Base-by-base conservation (phyloP, 139 green algal genomes). In the Chlorella sp. region DNA sequence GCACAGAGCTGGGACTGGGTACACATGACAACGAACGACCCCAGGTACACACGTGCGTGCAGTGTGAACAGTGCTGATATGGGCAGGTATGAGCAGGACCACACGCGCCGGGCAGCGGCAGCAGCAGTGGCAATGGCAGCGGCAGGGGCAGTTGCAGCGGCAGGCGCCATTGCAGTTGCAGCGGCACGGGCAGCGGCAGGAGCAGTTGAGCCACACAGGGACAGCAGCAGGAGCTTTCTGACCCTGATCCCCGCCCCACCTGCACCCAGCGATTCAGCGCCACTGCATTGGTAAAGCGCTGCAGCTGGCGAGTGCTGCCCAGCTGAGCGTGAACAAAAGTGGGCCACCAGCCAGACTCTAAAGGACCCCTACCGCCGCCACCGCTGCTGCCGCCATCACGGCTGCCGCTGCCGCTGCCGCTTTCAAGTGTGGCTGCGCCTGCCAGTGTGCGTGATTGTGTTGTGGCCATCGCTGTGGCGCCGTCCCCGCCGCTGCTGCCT, bases 221-320 rank as follows among this genome's bases (percentile, higher is more conserved):
- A 71, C 24, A 12, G 64, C 64, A 71, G 64, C 64, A 71, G 64
- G 2, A 71, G 64, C 64, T 18, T 9, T 12, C 21, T 18, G 64
- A 71, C 21, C 7, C 22, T 71, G 21, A 28, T 9, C 64, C 22
- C 22, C 64, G 64, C 64, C 64, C 21, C 64, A 71, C 82, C 82
- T 86, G 48, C 57, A 86, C 82, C 84, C 84, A 88, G 37, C 84
- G 84, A 28, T 81, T 66, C 0, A 81, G 39, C 1, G 68, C 64
- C 39, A 88, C 84, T 15, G 21, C 61, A 30, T 96, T 96, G 40
- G 90, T 36, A 89, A 96, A 96, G 57, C 92, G 88, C 88, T 96
- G 93, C 32, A 95, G 90, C 22, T 89, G 79, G 32, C 94, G 88
- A 4, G 94, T 95, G 91, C 77, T 91, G 73, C 64, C 57, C 60